Base-by-base conservation (phyloP, 768 basidiomycete genomes). In the Phanerodontia chrysosporium region DNA sequence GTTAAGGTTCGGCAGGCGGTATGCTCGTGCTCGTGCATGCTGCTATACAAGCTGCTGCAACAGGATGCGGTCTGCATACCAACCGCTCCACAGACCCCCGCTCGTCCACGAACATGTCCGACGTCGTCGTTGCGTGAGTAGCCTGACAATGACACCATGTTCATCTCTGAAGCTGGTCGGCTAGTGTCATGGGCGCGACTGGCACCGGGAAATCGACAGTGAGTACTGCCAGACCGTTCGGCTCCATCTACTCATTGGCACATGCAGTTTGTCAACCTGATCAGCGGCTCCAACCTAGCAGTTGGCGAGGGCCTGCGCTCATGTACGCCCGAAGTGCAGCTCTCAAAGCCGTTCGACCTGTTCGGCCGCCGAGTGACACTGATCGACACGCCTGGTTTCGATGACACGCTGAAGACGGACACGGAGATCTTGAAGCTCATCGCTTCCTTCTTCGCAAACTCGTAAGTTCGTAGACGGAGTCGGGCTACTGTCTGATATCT, bases 361-460 rank as follows among this genome's bases (percentile, higher is more conserved):
- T 74, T 78, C 45, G 79, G 78, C 2, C 71, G 69, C 12, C 65
- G 59, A 14, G 70, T 84, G 39, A 77, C 70, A 0, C 66, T 86
- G 18, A 77, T 85, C 49, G 84, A 86, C 63, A 85, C 83, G 0
- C 84, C 84, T 0, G 84, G 84, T 4, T 85, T 85, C 57, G 83
- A 83, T 62, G 82, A 85, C 64, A 80, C 83, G 1, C 30, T 30
- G 21, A 57, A 55, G 54, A 63, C 42, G 25, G 66, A 68, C 57
- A 35, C 52, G 12, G 64, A 66, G 18, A 61, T 66, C 36, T 49
- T 65, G 39, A 55, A 48, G 13, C 28, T 49, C 25, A 61, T 69
- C 18, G 45, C 60, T 6, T 54, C 53, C 1, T 61, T 58, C 51
- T 44, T 69, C 13, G 63, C 65, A n/a, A 36, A 51, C 21, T 16